These are phyloP conservation scores for Suaeda aralocaspica DNA, from an alignment of 148 eudicot genomes.

Conservation along the genomic window DNA sequence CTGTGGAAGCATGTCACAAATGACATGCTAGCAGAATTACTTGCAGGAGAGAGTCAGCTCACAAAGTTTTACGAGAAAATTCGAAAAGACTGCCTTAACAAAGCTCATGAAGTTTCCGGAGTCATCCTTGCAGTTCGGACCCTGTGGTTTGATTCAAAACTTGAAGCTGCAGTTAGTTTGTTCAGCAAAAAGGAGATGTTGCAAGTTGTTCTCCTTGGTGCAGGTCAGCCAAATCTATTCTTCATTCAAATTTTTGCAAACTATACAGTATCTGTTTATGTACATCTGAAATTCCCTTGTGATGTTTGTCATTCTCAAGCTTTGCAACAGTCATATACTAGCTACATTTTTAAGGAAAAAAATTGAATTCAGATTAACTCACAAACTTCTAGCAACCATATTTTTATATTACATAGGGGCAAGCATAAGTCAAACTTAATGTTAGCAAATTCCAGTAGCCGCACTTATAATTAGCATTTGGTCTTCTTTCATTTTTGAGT, in stretches of 20 bases:
- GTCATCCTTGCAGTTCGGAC: slow-evolving; percentile 89
- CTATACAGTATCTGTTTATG: background rate
- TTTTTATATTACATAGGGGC: background rate
- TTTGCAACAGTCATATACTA: background rate
- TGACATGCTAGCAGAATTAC: slow-evolving; percentile 72
- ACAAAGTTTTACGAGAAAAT: slow-evolving; percentile 73
- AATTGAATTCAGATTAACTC: background rate
- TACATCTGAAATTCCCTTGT: background rate
- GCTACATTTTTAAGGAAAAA: background rate
- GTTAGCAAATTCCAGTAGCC: background rate
- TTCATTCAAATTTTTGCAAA: background rate
- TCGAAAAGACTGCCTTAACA: slow-evolving; percentile 53
- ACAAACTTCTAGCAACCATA: background rate
- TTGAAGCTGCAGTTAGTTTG: slow-evolving; percentile 64
- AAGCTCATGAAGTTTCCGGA: slow-evolving; percentile 82
- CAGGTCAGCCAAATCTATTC: slow-evolving; percentile 50
- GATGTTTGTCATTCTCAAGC: background rate
- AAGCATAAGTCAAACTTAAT: background rate
- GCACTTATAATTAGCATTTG: background rate
- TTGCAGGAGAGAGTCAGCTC: slow-evolving; percentile 76
- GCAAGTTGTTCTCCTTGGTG: slow-evolving; percentile 85
- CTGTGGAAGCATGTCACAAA: slow-evolving; percentile 82
- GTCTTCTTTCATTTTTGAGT: background rate
- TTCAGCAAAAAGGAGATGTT: slow-evolving; percentile 49
- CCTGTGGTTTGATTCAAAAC: slow-evolving; percentile 81